A percentile compares a stretch with the other conserved stretches of the same genome.
Conservation (phyloP, 192 early-diverging fungal species). For the Rhizoclosmatium globosum region DNA sequence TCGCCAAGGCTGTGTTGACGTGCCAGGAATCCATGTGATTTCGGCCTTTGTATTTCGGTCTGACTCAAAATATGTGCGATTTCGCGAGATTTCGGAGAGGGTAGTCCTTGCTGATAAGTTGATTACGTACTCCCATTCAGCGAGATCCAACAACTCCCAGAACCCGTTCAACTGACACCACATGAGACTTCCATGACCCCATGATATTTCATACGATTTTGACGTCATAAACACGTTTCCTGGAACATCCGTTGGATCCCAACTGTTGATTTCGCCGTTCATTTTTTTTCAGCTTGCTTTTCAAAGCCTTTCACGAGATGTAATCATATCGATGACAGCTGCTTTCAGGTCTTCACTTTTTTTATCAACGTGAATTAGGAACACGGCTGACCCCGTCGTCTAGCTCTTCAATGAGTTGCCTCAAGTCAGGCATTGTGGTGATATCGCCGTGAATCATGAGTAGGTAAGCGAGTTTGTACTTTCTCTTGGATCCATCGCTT, state of each 20-base stretch:
- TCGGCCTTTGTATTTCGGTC: conserved; percentile 19
- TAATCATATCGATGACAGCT: conserved; percentile 37
- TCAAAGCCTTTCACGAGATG: background rate
- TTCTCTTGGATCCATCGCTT: conserved; percentile 33
- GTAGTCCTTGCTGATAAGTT: conserved; percentile 55
- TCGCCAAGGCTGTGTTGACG: conserved; percentile 27
- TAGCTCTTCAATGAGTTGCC: conserved; percentile 45
- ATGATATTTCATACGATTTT: conserved; percentile 41
- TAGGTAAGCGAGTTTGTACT: conserved; percentile 56
- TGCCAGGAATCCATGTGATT: conserved; percentile 55
- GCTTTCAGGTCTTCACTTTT: background rate
- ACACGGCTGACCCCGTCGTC: conserved; percentile 49
- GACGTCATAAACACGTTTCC: conserved; percentile 49
- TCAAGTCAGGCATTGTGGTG: background rate
- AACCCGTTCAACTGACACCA: conserved; percentile 56
- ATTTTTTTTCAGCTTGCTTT: background rate
- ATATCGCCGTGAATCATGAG: conserved; percentile 52
- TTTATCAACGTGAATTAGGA: conserved; percentile 56
- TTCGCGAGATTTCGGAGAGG: conserved; percentile 47
- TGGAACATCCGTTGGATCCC: background rate
- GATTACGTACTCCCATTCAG: conserved; percentile 63
- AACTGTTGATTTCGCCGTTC: background rate
- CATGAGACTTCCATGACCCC: conserved; percentile 58
- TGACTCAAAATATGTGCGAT: conserved; percentile 43
- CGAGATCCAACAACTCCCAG: conserved; percentile 58